Conservation (phyloP, 768 basidiomycete genomes). For the Lactarius hatsudake region DNA sequence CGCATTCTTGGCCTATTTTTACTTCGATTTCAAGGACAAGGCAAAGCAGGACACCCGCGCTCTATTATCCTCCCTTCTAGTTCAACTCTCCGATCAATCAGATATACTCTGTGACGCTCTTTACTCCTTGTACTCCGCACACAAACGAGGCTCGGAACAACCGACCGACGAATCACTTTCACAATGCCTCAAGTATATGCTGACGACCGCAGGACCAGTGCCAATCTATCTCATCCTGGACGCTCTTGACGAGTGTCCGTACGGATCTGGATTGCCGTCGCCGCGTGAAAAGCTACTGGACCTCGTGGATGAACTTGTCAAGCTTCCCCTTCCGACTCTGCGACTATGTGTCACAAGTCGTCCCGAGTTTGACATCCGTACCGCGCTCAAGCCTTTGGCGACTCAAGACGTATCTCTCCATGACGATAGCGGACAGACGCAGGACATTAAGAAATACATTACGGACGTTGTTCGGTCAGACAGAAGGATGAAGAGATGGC, state of each 20-base stretch:
- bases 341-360: background rate
- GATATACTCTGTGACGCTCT: background rate
- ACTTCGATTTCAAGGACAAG: background rate
- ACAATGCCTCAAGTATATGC: background rate
- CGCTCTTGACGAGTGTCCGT: slow-evolving; percentile 6
- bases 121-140: background rate
- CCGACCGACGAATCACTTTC: background rate
- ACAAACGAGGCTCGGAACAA: background rate
- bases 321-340: background rate
- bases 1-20: background rate
- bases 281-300: background rate
- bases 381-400: background rate
- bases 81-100: background rate
- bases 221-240: background rate
- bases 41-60: background rate
- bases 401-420: background rate
- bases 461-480: background rate
- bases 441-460: background rate
- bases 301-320: background rate
- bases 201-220: background rate
- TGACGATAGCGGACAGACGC: background rate
- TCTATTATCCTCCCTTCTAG: background rate
- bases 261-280: background rate
- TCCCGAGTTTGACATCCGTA: background rate
- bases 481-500: background rate